phyloP scores from a whole-genome alignment of 805 yeast genomes.

The Pichia thaimueangensis region DNA sequence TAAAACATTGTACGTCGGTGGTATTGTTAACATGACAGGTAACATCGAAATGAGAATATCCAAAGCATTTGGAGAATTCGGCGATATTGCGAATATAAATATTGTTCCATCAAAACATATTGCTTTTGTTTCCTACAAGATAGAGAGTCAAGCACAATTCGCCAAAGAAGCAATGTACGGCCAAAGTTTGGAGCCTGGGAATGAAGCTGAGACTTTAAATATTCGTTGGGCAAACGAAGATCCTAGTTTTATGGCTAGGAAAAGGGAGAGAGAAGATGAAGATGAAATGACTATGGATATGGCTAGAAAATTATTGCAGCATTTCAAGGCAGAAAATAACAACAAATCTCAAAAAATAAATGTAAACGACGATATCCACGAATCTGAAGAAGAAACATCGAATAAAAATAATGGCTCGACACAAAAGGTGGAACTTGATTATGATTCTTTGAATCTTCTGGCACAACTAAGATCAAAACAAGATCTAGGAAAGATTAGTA shows the following conservation, averaged over 20 bases:
- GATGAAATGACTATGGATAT: constrained; percentile 51
- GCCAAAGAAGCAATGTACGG: constrained; percentile 93
- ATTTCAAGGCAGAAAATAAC: constrained; percentile 24
- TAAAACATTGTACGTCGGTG: constrained; percentile 70
- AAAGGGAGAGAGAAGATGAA: constrained; percentile 39
- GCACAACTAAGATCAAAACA: not conserved
- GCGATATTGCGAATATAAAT: constrained; percentile 61
- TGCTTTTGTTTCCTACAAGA: constrained; percentile 69
- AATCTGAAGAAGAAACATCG: not conserved
- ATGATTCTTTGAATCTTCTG: not conserved
- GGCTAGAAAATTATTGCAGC: constrained; percentile 38
- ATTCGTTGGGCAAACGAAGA: constrained; percentile 89
- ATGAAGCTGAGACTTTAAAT: constrained; percentile 52
- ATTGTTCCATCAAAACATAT: constrained; percentile 57
- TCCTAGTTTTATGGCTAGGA: constrained; percentile 64
- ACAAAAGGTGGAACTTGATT: not conserved
- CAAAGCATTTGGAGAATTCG: constrained; percentile 65
- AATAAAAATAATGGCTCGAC: not conserved
- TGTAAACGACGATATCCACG: not conserved
- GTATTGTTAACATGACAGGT: constrained; percentile 35
- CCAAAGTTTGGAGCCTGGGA: constrained; percentile 48
- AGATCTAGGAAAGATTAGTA: no score
- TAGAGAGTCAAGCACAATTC: constrained; percentile 80
- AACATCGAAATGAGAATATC: constrained; percentile 31
- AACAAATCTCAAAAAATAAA: constrained; percentile 2